These are phyloP conservation scores for Scheffersomyces amazonensis DNA, from an alignment of 805 yeast genomes.

Conservation along the genomic window DNA sequence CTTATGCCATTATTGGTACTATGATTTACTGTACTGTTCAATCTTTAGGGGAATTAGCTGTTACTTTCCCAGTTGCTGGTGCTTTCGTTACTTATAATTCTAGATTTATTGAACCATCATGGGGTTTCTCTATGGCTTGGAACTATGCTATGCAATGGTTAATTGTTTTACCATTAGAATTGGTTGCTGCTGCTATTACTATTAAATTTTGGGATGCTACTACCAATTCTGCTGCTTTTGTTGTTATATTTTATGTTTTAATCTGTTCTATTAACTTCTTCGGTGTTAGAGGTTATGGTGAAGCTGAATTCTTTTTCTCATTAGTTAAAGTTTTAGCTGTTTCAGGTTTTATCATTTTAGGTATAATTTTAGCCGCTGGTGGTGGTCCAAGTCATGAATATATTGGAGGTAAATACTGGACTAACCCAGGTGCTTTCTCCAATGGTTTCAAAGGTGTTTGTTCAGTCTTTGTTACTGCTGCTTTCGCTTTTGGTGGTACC, in stretches of 20 bases:
- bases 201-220: conserved; percentile 50
- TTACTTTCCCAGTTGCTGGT: conserved; percentile 62
- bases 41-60: conserved; percentile 59
- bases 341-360: conserved; percentile 44
- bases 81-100: conserved; percentile 61
- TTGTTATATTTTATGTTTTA: conserved; percentile 45
- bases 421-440: conserved; percentile 52
- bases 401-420: conserved; percentile 47
- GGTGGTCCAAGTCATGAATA: conserved; percentile 49
- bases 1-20: conserved; percentile 50
- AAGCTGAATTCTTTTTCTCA: conserved; percentile 51
- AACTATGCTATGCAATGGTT: conserved; percentile 26
- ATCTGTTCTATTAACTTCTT: conserved; percentile 48
- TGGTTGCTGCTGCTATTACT: conserved; percentile 55
- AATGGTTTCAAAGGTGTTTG: conserved; percentile 39
- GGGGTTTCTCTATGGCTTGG: conserved; percentile 62
- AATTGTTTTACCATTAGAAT: conserved; percentile 50
- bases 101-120: conserved; percentile 55
- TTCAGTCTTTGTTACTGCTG: conserved; percentile 34
- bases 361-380: conserved; percentile 47
- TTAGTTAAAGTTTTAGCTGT: conserved; percentile 47
- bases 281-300: conserved; percentile 56
- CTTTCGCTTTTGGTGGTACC: conserved; percentile 34
- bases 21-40: conserved; percentile 57
- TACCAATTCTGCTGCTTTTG: conserved; percentile 56